These are phyloP conservation scores for Platanus orientalis DNA, from an alignment of 164 flowering plant species.

Conservation along the genomic window DNA sequence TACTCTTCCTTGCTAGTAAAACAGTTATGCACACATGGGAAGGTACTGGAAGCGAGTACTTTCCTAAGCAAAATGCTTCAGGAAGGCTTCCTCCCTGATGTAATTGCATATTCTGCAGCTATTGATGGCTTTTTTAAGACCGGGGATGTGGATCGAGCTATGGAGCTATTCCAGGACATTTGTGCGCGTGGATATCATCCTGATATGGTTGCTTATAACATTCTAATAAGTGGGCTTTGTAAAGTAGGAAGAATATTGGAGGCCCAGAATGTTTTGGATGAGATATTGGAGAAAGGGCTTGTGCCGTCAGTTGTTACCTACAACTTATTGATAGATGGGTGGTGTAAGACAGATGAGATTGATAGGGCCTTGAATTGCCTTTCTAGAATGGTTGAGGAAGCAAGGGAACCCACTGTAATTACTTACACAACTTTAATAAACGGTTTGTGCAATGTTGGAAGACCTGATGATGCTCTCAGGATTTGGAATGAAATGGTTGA, in stretches of 20 bases:
- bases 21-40: conserved; percentile 47
- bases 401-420: conserved; percentile 41
- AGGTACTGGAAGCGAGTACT: conserved; percentile 47
- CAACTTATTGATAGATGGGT: conserved; percentile 69
- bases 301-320: conserved; percentile 79
- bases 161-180: conserved; percentile 51
- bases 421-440: conserved; percentile 75
- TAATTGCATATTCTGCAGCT: conserved; percentile 65
- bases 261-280: conserved; percentile 46
- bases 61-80: conserved; percentile 54
- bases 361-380: conserved; percentile 52
- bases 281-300: conserved; percentile 58
- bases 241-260: conserved; percentile 53
- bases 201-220: conserved; percentile 79
- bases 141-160: conserved; percentile 48
- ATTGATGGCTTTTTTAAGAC: conserved; percentile 51
- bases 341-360: conserved; percentile 58
- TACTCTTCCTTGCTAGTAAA: conserved; percentile 57
- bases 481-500: conserved; percentile 66
- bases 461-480: conserved; percentile 57
- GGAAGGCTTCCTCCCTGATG: conserved; percentile 63
- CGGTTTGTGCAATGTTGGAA: conserved; percentile 66
- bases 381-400: conserved; percentile 48
- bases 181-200: conserved; percentile 50
- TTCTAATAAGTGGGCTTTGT: conserved; percentile 64